Percentiles rank a stretch among this genome's conserved stretches.
Conservation (phyloP, 2,329 filamentous ascomycete species). For the Cercospora zeina region DNA sequence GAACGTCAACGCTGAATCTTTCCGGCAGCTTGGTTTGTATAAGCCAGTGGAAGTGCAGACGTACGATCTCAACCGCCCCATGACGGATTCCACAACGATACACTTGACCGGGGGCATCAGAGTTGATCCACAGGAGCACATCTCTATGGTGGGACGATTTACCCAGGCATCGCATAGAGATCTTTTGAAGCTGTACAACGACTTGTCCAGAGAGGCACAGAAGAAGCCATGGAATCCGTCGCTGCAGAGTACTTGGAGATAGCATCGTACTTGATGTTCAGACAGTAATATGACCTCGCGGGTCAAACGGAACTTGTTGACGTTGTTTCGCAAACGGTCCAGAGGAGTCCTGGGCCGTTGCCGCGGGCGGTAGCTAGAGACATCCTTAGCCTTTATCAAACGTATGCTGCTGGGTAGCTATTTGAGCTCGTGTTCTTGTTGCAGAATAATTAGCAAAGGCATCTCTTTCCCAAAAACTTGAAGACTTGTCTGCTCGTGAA, state of each 20-base stretch:
- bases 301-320: too few relatives aligned
- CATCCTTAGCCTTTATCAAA: too few relatives aligned
- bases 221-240: background rate
- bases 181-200: background rate
- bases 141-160: background rate
- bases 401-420: too few relatives aligned
- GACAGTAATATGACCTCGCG: too few relatives aligned
- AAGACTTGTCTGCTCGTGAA: too few relatives aligned
- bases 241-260: background rate
- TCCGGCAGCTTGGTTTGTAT: background rate
- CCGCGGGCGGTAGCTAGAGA: too few relatives aligned
- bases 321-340: too few relatives aligned
- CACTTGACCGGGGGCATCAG: conserved; percentile 1
- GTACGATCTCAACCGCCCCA: background rate
- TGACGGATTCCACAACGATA: background rate
- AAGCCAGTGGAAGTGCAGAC: background rate
- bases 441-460: too few relatives aligned
- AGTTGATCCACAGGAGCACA: conserved; percentile 11
- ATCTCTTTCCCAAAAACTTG: too few relatives aligned
- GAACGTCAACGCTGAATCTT: background rate
- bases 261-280: too few relatives aligned
- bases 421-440: too few relatives aligned
- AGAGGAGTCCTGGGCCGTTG: too few relatives aligned
- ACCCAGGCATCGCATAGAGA: background rate
- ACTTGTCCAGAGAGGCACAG: background rate